A percentile compares a stretch with the other conserved stretches of the same genome.
phyloP scores from a whole-genome alignment of 257 asterid species.

The Solanum bulbocastanum region DNA sequence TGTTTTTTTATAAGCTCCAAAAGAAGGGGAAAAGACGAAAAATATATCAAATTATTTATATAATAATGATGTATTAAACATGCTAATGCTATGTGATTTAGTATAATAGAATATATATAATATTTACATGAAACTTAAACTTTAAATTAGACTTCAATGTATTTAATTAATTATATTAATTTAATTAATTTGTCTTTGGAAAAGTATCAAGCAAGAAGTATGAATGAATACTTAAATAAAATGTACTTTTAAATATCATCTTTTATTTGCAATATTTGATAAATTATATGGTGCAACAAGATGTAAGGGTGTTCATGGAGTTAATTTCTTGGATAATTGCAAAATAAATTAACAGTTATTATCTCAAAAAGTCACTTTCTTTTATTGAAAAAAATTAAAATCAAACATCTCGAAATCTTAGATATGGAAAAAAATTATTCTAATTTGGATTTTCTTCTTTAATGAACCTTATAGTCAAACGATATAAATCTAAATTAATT shows the following conservation, averaged over 20 bases:
- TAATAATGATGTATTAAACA: neutral
- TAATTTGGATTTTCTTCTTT: no score
- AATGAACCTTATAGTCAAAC: neutral
- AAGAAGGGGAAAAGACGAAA: neutral
- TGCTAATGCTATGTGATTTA: neutral
- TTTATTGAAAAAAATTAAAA: neutral
- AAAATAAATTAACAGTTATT: no score
- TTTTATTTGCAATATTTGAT: neutral
- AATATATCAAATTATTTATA: neutral
- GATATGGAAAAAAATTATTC: no score
- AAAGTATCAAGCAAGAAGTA: neutral
- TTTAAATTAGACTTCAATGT: neutral
- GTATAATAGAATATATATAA: neutral
- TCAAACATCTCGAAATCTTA: neutral
- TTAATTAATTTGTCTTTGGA: neutral
- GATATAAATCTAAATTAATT: neutral
- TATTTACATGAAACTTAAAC: neutral
- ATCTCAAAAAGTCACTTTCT: no score
- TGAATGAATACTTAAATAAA: neutral
- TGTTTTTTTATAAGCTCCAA: neutral
- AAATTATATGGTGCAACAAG: neutral
- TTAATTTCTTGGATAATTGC: neutral
- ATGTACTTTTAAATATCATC: neutral
- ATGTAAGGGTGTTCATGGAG: neutral
- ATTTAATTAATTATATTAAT: neutral